These are phyloP conservation scores for Brettanomyces nanus DNA, from an alignment of 805 yeast genomes.

Conservation along the genomic window DNA sequence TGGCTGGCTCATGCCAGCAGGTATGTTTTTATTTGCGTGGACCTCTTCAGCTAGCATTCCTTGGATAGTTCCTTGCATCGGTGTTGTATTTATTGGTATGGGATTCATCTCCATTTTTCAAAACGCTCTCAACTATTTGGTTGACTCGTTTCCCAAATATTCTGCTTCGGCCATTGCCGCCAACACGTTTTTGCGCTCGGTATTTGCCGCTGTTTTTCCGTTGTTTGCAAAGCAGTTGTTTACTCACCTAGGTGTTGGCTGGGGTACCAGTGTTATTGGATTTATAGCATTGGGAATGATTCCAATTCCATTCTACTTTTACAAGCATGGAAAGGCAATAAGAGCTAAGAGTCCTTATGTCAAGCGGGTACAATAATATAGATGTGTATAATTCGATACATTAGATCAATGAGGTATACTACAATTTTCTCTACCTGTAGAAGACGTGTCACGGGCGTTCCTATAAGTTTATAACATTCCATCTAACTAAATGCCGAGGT, in stretches of 20 bases:
- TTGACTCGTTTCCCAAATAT: constrained; percentile 60
- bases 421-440: too few relatives aligned
- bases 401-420: too few relatives aligned
- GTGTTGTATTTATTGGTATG: constrained; percentile 51
- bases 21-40: constrained; percentile 63
- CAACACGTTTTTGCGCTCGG: constrained; percentile 57
- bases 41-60: constrained; percentile 34
- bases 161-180: constrained; percentile 51
- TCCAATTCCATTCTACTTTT: constrained; percentile 58
- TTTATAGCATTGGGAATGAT: constrained; percentile 47
- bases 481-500: too few relatives aligned
- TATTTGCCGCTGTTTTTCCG: constrained; percentile 65
- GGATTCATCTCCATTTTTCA: constrained; percentile 59
- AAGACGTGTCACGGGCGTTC: too few relatives aligned
- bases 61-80: constrained; percentile 52
- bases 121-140: constrained; percentile 57
- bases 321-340: constrained; percentile 40
- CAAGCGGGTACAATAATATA: background rate
- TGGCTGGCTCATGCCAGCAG: constrained; percentile 48
- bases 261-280: constrained; percentile 64
- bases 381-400: too few relatives aligned
- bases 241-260: constrained; percentile 48
- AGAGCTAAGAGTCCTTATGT: constrained; percentile 9
- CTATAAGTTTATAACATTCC: too few relatives aligned
- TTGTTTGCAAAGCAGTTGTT: constrained; percentile 56